phyloP scores from a whole-genome alignment of 2,329 filamentous ascomycete species.

The Cladobotryum mycophilum region DNA sequence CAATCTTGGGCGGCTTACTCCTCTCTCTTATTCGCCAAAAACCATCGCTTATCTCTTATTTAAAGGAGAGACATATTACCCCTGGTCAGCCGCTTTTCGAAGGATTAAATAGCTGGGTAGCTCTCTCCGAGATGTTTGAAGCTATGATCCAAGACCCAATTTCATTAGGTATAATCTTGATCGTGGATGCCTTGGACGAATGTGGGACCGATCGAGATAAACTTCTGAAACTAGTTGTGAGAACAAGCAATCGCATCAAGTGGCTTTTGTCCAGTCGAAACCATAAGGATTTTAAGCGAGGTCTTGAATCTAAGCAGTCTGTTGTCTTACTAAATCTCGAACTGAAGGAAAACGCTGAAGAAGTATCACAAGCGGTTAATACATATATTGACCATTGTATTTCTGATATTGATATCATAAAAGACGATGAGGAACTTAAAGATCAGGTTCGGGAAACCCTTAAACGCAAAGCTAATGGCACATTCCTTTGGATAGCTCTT shows the following conservation, averaged over 20 bases:
- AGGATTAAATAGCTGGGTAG: slow-evolving; percentile 30
- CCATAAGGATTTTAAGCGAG: background rate
- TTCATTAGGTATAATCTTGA: slow-evolving; percentile 12
- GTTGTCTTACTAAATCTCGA: too few relatives aligned
- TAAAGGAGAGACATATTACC: slow-evolving; percentile 26
- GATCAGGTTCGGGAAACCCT: too few relatives aligned
- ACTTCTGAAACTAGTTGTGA: slow-evolving; percentile 31
- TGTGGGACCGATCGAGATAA: slow-evolving; percentile 20
- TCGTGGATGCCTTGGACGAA: slow-evolving; percentile 43
- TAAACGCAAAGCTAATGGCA: too few relatives aligned
- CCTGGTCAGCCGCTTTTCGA: slow-evolving; percentile 29
- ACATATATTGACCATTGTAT: too few relatives aligned
- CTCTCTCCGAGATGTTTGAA: slow-evolving; percentile 31
- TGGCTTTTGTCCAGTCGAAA: slow-evolving; percentile 8
- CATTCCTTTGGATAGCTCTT: too few relatives aligned
- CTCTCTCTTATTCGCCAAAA: slow-evolving; percentile 31
- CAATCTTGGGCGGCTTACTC: slow-evolving; percentile 38
- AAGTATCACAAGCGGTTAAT: too few relatives aligned
- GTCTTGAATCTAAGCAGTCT: too few relatives aligned
- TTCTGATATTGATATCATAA: too few relatives aligned
- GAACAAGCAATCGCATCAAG: slow-evolving; percentile 11
- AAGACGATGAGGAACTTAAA: too few relatives aligned
- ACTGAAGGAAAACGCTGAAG: too few relatives aligned
- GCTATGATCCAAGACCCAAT: slow-evolving; percentile 27
- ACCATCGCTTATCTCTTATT: slow-evolving; percentile 24